phyloP scores from a whole-genome alignment of 148 eudicot genomes.

The Talinum fruticosum region DNA sequence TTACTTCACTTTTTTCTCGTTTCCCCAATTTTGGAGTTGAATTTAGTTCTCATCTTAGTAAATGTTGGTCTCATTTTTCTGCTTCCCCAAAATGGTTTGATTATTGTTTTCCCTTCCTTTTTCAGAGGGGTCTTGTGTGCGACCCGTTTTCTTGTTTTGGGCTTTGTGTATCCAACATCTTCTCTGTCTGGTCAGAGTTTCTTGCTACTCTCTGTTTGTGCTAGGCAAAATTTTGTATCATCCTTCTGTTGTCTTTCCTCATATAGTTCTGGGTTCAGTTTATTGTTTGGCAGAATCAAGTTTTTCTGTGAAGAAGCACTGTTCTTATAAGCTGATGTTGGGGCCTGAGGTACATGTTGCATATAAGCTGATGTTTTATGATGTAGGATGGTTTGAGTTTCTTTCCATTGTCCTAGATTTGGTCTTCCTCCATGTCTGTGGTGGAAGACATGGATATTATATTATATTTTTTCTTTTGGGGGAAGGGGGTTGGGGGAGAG shows the following conservation, averaged over 20 bases:
- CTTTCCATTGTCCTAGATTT: not conserved
- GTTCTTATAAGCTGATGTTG: not conserved
- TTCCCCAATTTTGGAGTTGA: not conserved
- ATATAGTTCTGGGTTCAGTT: not conserved
- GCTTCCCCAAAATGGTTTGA: not conserved
- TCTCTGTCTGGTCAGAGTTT: not conserved
- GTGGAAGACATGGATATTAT: not conserved
- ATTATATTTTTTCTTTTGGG: too few species aligned
- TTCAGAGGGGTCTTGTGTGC: not conserved
- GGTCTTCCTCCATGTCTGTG: not conserved
- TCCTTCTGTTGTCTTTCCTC: constrained; percentile 7
- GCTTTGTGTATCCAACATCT: not conserved
- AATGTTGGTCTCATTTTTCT: not conserved
- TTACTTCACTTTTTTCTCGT: not conserved
- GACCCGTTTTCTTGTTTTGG: not conserved
- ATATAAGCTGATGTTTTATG: not conserved
- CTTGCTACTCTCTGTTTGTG: not conserved
- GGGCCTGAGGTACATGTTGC: not conserved
- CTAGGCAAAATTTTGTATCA: not conserved
- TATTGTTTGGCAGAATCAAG: not conserved
- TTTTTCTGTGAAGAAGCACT: not conserved
- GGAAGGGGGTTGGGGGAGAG: not conserved
- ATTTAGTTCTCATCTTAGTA: not conserved
- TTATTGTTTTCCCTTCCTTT: not conserved
- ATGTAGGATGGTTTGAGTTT: not conserved